Evolutionary conservation across 176 grass and related monocot genomes (phyloP).

Genomic region (Microstegium vimineum): DNA sequence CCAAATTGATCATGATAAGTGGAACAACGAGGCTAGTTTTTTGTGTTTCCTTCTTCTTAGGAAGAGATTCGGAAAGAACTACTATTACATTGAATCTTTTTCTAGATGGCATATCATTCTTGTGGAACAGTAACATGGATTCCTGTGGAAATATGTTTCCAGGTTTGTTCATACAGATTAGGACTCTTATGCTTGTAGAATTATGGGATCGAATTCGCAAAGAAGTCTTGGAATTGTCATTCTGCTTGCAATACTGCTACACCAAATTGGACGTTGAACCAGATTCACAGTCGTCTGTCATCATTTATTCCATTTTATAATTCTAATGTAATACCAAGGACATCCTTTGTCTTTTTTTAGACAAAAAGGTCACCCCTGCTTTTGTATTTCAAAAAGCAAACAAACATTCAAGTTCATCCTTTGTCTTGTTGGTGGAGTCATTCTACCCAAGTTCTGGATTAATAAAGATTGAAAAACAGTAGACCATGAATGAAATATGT

Average conservation of each 20-base stretch:
- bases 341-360: no score
- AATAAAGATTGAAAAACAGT: not conserved
- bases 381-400: no score
- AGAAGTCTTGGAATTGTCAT: not conserved
- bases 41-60: not conserved
- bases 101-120: not conserved
- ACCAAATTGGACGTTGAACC: not conserved
- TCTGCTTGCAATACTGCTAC: not conserved
- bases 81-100: not conserved
- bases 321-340: not conserved
- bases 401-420: no score
- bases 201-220: not conserved
- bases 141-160: constrained; percentile 14
- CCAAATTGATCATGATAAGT: not conserved
- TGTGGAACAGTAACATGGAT: not conserved
- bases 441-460: not conserved
- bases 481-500: not conserved
- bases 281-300: not conserved
- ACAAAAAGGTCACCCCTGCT: no score
- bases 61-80: not conserved
- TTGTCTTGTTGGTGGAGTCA: not conserved
- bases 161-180: not conserved
- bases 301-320: not conserved
- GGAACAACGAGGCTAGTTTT: not conserved
- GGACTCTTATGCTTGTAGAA: constrained; percentile 8